Evolutionary conservation across 352 stramenopile genomes (phyloP), one percentile per base, ranked within the genome.

Genomic region (Plasmopara viticola): DNA sequence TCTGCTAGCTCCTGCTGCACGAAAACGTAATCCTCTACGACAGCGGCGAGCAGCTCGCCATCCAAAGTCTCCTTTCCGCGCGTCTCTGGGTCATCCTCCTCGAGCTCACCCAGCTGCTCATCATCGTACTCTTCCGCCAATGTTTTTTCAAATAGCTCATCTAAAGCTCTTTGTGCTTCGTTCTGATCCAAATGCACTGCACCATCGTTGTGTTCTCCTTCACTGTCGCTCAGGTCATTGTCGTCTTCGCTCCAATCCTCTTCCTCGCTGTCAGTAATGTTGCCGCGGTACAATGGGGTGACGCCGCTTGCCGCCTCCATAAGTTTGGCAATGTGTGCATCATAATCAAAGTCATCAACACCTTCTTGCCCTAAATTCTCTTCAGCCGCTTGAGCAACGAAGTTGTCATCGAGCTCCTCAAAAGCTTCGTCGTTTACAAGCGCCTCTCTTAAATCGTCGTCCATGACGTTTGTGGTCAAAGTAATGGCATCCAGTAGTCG

Each of bases 321-420:
- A 18, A 97, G 74, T 57, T 88, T 92, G 31, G 85, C 87, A 56
- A 97, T 96, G 56, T 97, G 90, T 15, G 86, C 86, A 43, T 97
- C 89, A 60, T 97, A 97, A 58, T 97, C 90, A 61, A 97, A 97
- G 7, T 73, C 86, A 43, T 86, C 84, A 4, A 25, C 28, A 0
- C 20, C 58, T 30, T 44, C 58, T 13, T 59, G 64, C 4, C 87
- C 72, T 1, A 42, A 48, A 18, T 75, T 70, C 13, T 86, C 71
- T 20, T 62, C 40, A 14, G 83, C 72, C 0, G 88, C 88, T 52
- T 96, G 82, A 34, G 71, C 41, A 56, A 97, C 68, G 45, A 97
- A 97, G 51, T 97, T 88, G 51, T 97, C 91, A 56, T 97, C 83
- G 15, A 97, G 66, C 53, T 93, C 68, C 53, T 96, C 87, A 50